phyloP scores from a whole-genome alignment of 768 basidiomycete genomes.

The Mrakia blollopis region DNA sequence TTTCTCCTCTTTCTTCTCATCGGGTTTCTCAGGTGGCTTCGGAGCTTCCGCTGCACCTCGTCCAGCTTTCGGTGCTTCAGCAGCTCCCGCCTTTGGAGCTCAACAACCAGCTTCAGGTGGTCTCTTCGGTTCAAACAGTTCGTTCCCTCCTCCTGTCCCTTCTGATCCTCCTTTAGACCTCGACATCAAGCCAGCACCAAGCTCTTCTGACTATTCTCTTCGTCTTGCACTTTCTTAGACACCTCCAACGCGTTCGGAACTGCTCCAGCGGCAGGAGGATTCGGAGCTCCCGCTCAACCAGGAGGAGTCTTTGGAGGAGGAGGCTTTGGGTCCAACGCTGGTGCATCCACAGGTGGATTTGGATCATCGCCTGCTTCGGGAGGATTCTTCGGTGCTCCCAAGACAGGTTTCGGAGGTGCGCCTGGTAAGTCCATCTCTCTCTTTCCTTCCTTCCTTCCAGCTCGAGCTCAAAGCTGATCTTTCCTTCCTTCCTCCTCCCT shows the following conservation, averaged over 20 bases:
- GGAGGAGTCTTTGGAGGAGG: conserved; percentile 18
- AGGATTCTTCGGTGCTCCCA: conserved; percentile 28
- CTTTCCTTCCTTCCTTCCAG: not conserved
- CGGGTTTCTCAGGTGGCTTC: conserved; percentile 18
- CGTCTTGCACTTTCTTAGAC: not conserved
- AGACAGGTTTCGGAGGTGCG: conserved; percentile 18
- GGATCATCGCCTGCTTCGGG: conserved; percentile 9
- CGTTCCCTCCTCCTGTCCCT: not conserved
- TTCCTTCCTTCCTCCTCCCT: not conserved
- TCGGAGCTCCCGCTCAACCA: conserved; percentile 19
- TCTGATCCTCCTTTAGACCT: not conserved
- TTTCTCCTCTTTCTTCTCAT: too few species aligned
- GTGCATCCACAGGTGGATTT: conserved; percentile 16
- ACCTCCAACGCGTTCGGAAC: conserved; percentile 21
- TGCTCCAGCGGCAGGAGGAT: conserved; percentile 11
- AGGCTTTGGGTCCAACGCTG: conserved; percentile 15
- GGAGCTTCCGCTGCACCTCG: conserved; percentile 21
- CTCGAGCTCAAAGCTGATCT: not conserved
- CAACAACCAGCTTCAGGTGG: conserved; percentile 13
- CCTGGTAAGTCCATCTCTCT: not conserved
- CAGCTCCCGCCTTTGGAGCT: conserved; percentile 24
- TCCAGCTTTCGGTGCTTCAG: conserved; percentile 24
- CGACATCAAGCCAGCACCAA: too few species aligned
- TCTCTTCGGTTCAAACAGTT: conserved; percentile 23
- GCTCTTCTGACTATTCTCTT: not conserved